Percentiles rank a stretch among this genome's conserved stretches.
phyloP scores from a whole-genome alignment of 805 yeast species.

The Cyberlindnera mississippiensis region DNA sequence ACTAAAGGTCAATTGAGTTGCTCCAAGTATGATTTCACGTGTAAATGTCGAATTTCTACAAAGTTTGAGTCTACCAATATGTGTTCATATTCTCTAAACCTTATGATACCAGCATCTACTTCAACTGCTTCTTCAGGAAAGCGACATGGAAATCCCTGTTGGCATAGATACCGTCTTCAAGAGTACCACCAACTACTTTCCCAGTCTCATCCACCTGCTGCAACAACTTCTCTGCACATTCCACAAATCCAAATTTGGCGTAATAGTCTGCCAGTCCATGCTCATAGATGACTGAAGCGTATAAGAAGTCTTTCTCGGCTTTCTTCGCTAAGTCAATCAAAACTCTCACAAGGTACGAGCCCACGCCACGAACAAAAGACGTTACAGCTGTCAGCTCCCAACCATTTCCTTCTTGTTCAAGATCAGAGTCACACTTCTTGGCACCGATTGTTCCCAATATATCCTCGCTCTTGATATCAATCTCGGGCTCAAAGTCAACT shows the following conservation, averaged over 20 bases:
- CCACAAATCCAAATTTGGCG: constrained; percentile 18
- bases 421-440: constrained; percentile 7
- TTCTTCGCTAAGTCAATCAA: constrained; percentile 4
- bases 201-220: constrained; percentile 21
- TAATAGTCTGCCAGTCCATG: constrained; percentile 19
- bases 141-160: constrained; percentile 20
- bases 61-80: too few species aligned
- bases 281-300: constrained; percentile 20
- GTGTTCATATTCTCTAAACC: too few species aligned
- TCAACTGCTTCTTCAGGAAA: constrained; percentile 13
- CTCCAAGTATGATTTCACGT: too few species aligned
- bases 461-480: background rate
- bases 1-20: too few species aligned
- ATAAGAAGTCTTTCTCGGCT: constrained; percentile 1
- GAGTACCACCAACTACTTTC: constrained; percentile 12
- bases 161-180: constrained; percentile 23
- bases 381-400: constrained; percentile 24
- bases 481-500: constrained; percentile 3
- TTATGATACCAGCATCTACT: too few species aligned
- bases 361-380: constrained; percentile 20
- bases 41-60: too few species aligned
- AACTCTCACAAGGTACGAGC: constrained; percentile 14
- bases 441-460: constrained; percentile 20
- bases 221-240: constrained; percentile 8
- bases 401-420: constrained; percentile 1